Conservation (phyloP, 2,329 filamentous ascomycete species). For the Decorospora gaudefroyi region DNA sequence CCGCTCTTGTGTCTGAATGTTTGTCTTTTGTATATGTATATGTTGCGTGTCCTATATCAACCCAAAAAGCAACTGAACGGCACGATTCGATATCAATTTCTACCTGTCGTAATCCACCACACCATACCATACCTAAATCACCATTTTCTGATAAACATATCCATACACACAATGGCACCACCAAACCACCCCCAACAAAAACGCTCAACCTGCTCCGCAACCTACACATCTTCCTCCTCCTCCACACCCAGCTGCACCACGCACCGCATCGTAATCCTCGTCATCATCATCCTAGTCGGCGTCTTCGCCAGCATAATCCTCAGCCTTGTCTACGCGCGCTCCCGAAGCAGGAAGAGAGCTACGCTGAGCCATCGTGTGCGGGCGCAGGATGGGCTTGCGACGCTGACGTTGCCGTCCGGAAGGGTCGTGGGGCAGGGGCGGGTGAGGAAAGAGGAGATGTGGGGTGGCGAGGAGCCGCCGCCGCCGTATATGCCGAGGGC, state of each 20-base stretch:
- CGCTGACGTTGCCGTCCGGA: background rate
- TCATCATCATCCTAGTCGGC: constrained; percentile 26
- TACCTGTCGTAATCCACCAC: background rate
- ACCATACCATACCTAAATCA: background rate
- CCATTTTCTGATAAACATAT: too few relatives aligned
- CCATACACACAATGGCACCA: constrained; percentile 17
- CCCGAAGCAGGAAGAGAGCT: constrained; percentile 1
- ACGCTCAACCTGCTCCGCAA: constrained; percentile 19
- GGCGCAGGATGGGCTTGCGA: background rate
- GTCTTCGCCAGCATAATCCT: constrained; percentile 22
- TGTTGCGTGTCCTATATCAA: too few relatives aligned
- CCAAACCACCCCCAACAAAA: constrained; percentile 3
- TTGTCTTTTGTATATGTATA: background rate
- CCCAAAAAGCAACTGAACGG: too few relatives aligned
- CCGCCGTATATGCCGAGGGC: constrained; percentile 21
- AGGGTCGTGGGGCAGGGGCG: background rate
- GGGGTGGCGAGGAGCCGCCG: constrained; percentile 9
- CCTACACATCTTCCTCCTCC: constrained; percentile 18
- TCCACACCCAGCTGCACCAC: too few relatives aligned
- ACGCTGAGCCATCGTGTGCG: too few relatives aligned
- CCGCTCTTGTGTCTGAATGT: background rate
- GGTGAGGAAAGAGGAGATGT: too few relatives aligned
- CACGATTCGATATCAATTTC: background rate
- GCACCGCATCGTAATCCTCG: constrained; percentile 28
- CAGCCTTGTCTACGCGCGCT: constrained; percentile 15